Evolutionary conservation across 75 land plant genomes (phyloP).

Genomic region (Cupressus sempervirens): DNA sequence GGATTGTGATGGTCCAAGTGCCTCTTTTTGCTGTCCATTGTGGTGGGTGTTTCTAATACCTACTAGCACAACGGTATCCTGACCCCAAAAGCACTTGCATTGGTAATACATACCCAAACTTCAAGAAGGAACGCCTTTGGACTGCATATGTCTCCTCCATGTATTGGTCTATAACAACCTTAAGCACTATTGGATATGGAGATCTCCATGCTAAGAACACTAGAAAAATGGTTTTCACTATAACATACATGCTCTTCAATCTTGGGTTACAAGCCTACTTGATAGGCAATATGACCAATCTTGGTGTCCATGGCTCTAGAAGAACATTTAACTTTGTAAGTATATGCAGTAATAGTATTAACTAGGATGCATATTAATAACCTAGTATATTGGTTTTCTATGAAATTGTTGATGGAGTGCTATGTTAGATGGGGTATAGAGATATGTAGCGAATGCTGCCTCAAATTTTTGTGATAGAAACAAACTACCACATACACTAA

Average conservation of each 20-base stretch:
- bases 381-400: neutral
- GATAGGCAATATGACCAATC: slow-evolving; percentile 82
- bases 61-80: slow-evolving; percentile 16
- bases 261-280: slow-evolving; percentile 73
- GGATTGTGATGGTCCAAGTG: slow-evolving; percentile 18
- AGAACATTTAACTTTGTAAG: slow-evolving; percentile 57
- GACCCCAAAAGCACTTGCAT: slow-evolving; percentile 21
- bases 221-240: slow-evolving; percentile 46
- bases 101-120: too few relatives aligned
- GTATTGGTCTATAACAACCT: neutral
- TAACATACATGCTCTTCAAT: slow-evolving; percentile 66
- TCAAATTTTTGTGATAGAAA: slow-evolving; percentile 55
- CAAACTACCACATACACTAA: slow-evolving; percentile 49
- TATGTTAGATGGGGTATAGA: slow-evolving; percentile 25
- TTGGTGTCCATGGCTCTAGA: slow-evolving; percentile 47
- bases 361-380: neutral
- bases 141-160: too few relatives aligned
- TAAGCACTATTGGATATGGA: neutral
- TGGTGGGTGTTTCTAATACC: slow-evolving; percentile 37
- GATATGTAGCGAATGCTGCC: slow-evolving; percentile 49
- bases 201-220: slow-evolving; percentile 4
- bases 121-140: too few relatives aligned
- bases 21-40: slow-evolving; percentile 35
- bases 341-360: neutral
- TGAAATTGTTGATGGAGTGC: neutral